Evolutionary conservation across 2,329 filamentous ascomycete genomes (phyloP).

Genomic region (Colletotrichum liriopes): DNA sequence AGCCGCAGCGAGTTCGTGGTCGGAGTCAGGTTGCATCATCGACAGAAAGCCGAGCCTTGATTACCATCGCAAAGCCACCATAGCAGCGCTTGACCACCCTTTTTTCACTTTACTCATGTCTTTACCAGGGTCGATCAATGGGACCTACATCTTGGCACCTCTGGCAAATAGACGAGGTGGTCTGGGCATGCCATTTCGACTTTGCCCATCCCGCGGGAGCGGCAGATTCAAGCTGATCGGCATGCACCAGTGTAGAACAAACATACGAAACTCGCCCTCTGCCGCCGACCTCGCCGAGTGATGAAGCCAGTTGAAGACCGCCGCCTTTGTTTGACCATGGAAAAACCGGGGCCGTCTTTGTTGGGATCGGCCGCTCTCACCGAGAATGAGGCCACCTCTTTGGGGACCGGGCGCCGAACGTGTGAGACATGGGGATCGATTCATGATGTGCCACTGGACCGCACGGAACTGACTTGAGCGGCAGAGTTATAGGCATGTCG

Average conservation of each 20-base stretch:
- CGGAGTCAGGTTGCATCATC: background rate
- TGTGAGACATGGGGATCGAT: conserved; percentile 6
- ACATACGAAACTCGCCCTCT: background rate
- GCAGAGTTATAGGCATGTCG: background rate
- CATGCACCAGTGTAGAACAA: no score
- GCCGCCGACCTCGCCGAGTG: conserved; percentile 10
- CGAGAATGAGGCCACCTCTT: background rate
- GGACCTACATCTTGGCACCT: background rate
- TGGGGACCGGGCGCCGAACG: conserved; percentile 5
- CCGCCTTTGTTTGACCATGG: background rate
- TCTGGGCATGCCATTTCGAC: background rate
- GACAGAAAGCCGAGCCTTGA: background rate
- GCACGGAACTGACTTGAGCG: conserved; percentile 1
- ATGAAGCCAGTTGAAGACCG: background rate
- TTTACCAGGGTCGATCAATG: background rate
- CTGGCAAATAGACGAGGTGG: background rate
- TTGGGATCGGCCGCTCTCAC: conserved; percentile 2
- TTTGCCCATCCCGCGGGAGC: background rate
- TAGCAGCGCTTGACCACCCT: background rate
- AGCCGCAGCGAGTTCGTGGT: background rate
- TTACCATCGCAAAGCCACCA: no score
- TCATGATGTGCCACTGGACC: background rate
- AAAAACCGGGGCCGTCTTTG: conserved; percentile 5
- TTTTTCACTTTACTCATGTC: background rate
- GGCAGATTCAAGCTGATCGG: background rate